A percentile compares a stretch with the other conserved stretches of the same genome.
phyloP scores from a whole-genome alignment of 2,329 filamentous ascomycete genomes.

The Raffaelea arxii region DNA sequence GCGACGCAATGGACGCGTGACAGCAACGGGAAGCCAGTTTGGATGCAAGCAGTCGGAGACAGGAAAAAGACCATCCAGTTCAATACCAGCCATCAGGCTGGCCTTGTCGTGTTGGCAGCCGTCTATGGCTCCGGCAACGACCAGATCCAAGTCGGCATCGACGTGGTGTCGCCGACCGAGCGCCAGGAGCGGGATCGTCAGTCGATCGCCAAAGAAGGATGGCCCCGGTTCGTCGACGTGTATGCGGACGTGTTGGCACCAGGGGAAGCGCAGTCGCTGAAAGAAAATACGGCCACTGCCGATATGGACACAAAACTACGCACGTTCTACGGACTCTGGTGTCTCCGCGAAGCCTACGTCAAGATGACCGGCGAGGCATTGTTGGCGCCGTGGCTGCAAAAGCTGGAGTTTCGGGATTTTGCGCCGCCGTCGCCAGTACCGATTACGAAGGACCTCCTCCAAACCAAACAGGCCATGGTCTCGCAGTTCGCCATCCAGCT shows the following conservation, averaged over 20 bases:
- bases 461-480: constrained; percentile 24
- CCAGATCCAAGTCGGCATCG: constrained; percentile 52
- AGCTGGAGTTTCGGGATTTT: constrained; percentile 60
- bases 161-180: constrained; percentile 68
- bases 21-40: constrained; percentile 43
- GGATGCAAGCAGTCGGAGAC: constrained; percentile 37
- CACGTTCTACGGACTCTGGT: constrained; percentile 70
- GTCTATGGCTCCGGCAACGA: constrained; percentile 34
- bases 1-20: constrained; percentile 47
- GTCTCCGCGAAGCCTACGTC: constrained; percentile 70
- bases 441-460: constrained; percentile 12
- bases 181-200: constrained; percentile 50
- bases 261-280: constrained; percentile 53
- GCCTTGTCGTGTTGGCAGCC: constrained; percentile 60
- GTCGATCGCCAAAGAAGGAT: constrained; percentile 47
- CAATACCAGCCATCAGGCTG: constrained; percentile 72
- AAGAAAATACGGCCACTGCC: constrained; percentile 25
- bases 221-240: constrained; percentile 59
- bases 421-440: constrained; percentile 35
- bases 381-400: constrained; percentile 60
- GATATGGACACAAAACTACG: constrained; percentile 54
- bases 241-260: constrained; percentile 61
- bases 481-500: constrained; percentile 28
- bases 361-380: constrained; percentile 76
- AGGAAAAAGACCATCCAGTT: constrained; percentile 33